Evolutionary conservation across 352 stramenopile genomes (phyloP), one percentile per base, ranked within the genome.

Genomic region (Phytophthora idaei): DNA sequence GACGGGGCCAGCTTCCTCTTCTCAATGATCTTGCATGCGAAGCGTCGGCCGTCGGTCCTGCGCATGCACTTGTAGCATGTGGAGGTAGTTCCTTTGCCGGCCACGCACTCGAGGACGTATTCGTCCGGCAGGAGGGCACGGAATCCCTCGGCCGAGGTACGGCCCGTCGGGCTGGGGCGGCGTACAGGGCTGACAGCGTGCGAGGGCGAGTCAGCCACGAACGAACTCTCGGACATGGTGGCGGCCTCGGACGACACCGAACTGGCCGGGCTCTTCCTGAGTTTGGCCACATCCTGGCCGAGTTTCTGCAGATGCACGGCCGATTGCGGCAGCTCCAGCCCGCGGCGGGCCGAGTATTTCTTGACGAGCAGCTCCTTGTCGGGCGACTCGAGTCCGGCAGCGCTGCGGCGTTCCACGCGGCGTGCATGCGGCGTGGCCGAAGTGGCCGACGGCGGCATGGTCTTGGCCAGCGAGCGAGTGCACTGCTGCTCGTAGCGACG

Each of bases 11-110:
- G 66, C 0, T 69, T 70, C 3, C 77, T 74, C 70, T 93, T 93
- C 71, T 93, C 83, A 56, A 93, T 90, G 52, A 93, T 83, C 54
- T 93, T 93, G 62, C 85, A 93, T 14, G 85, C 85, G 60, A 91
- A 91, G 47, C 71, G 61, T 7, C 59, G 63, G 28, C 71, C 73
- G 66, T 91, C 83, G 0, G 56, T 80, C 34, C 29, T 64, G 4
- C 83, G 81, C 42, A 71, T 63, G 50, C 78, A 90, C 10, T 81
- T 78, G 69, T 90, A 91, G 62, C 82, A 91, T 37, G 76, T 91
- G 12, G 82, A 91, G 8, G 85, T 93, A 21, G 82, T 93, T 10
- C 85, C 85, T 44, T 76, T 81, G 21, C 85, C 85, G 25, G 85
- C 74, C 15, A 90, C 69, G 34, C 87, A 84, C 48, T 89, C 81